Evolutionary conservation across 495 filamentous ascomycete species (phyloP).

Genomic region (Oleoguttula mirabilis): DNA sequence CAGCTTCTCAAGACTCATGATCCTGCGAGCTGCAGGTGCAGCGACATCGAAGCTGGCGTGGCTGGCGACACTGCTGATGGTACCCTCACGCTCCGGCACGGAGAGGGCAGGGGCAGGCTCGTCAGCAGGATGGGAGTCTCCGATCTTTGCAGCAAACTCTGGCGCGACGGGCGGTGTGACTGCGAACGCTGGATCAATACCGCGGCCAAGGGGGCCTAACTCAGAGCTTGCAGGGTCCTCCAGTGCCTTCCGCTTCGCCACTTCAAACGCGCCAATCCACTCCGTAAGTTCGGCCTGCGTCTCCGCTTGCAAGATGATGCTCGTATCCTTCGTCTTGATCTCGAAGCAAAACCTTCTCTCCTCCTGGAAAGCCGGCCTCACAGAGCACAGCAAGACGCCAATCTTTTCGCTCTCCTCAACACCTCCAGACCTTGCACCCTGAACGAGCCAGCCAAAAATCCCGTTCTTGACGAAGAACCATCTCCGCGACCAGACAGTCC

Average conservation of each 20-base stretch:
- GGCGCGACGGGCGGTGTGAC: conserved; percentile 79
- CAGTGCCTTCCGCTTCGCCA: conserved; percentile 82
- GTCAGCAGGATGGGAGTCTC: not conserved
- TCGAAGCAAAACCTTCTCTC: conserved; percentile 96
- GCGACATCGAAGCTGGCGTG: conserved; percentile 64
- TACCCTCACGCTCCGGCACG: conserved; percentile 48
- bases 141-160: conserved; percentile 66
- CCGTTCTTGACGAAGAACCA: conserved; percentile 95
- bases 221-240: conserved; percentile 60
- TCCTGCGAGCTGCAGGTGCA: conserved; percentile 31
- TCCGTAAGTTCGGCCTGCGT: conserved; percentile 79
- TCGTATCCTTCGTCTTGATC: conserved; percentile 94
- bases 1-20: conserved; percentile 41
- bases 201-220: conserved; percentile 36
- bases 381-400: conserved; percentile 84
- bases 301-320: conserved; percentile 80
- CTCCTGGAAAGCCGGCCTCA: conserved; percentile 80
- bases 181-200: conserved; percentile 75
- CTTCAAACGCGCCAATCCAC: conserved; percentile 86
- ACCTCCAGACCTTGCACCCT: conserved; percentile 67
- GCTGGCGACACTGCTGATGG: conserved; percentile 19
- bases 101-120: conserved; percentile 21
- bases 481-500: conserved; percentile 73
- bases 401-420: conserved; percentile 94
- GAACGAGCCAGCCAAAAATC: conserved; percentile 91